Evolutionary conservation across 1,284 basidiomycete genomes (phyloP), one percentile per base, ranked within the genome.

Genomic region (Apiotrichum brassicae): DNA sequence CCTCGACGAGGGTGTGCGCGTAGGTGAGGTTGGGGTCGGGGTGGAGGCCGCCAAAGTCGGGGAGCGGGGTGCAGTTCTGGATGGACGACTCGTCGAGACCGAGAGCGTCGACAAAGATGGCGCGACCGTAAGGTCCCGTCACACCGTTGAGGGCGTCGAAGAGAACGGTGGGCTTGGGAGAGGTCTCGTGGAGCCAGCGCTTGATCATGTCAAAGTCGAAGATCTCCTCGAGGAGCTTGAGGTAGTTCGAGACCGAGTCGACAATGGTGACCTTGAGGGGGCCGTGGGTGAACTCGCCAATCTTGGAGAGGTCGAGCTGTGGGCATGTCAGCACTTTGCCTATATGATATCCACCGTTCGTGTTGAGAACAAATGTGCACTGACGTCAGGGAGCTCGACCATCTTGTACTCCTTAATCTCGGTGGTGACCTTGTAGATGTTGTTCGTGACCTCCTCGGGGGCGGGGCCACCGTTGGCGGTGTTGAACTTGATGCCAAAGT

Each of bases 401-500:
- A 85, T 73, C 75, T 89, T 90, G 82, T 97, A 98, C 51, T 77
- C 81, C 55, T 78, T 74, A 72, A 98, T 89, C 34, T 81, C 81
- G 79, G 89, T 93, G 51, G 91, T 92, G 72, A 84, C 84, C 68
- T 90, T 87, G 72, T 81, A 95, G 63, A 98, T 97, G 76, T 84
- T 85, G 77, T 98, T 80, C 19, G 94, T 98, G 51, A 98, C 86
- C 59, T 78, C 82, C 76, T 98, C 94, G 2, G 94, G 92, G 9
- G 94, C 94, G 23, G 94, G 94, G 0, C 94, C 95, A 58, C 94
- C 94, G 65, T 98, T 98, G 39, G 85, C 84, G 51, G 92, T 85
- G 77, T 98, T 98, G 79, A 95, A 97, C 77, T 98, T 98, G 82
- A 98, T 97, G 54, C 94, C 94, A 72, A 98, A 98, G 75, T 98